Conservation (phyloP, 1,284 basidiomycete genomes). For the Ceratobasidium sp. region DNA sequence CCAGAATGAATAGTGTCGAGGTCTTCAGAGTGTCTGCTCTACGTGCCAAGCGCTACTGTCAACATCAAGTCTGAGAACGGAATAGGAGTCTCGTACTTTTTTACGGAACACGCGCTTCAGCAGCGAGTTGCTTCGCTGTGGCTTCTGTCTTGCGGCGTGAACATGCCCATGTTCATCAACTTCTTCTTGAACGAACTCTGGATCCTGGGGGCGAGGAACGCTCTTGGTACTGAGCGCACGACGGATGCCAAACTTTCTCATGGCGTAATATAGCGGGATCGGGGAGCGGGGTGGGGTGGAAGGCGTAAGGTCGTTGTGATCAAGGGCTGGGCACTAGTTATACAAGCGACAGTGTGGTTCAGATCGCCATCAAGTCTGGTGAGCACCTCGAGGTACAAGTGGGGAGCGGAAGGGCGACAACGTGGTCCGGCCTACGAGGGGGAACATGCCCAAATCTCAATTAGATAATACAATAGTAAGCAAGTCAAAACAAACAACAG, state of each 20-base stretch:
- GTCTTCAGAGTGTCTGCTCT: constrained; percentile 37
- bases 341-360: constrained; percentile 7
- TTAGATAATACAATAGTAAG: constrained; percentile 29
- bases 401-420: constrained; percentile 23
- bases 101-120: constrained; percentile 38
- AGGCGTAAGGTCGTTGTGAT: background rate
- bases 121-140: constrained; percentile 20
- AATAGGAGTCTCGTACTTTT: constrained; percentile 29
- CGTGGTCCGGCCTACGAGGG: constrained; percentile 20
- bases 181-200: constrained; percentile 39
- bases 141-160: background rate
- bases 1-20: constrained; percentile 31
- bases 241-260: constrained; percentile 37
- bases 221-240: constrained; percentile 42
- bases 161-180: constrained; percentile 43
- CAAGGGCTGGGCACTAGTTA: constrained; percentile 1
- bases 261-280: constrained; percentile 8
- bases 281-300: constrained; percentile 3
- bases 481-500: constrained; percentile 32
- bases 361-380: constrained; percentile 29
- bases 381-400: constrained; percentile 32
- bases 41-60: background rate
- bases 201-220: constrained; percentile 36
- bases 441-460: constrained; percentile 35
- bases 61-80: background rate